Percentiles rank a stretch among this genome's conserved stretches.
Evolutionary conservation across 1,139 yeast genomes (phyloP).

Genomic region (Pichia sp.): DNA sequence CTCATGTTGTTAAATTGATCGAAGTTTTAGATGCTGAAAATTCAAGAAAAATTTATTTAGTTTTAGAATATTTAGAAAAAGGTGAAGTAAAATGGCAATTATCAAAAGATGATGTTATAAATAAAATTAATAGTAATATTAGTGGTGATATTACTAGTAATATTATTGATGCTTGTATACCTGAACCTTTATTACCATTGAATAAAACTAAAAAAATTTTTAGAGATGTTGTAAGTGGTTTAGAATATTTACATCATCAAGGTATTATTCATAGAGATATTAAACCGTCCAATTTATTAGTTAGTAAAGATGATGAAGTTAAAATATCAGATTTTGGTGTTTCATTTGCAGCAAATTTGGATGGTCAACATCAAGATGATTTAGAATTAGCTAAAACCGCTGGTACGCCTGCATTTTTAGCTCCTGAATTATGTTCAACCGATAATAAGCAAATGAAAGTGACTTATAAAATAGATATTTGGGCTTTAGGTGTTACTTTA

Average conservation of each 20-base stretch:
- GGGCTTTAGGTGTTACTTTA: conserved; percentile 95
- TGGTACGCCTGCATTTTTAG: conserved; percentile 84
- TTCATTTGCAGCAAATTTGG: conserved; percentile 66
- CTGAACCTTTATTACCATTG: conserved; percentile 55
- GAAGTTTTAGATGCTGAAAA: conserved; percentile 88
- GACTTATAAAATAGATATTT: conserved; percentile 78
- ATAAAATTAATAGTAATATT: conserved; percentile 1
- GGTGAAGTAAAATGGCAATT: conserved; percentile 90
- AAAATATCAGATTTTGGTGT: conserved; percentile 97
- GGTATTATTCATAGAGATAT: conserved; percentile 96
- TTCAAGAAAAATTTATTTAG: conserved; percentile 82
- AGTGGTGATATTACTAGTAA: conserved; percentile 12
- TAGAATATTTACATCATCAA: conserved; percentile 88
- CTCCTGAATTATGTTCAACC: conserved; percentile 67
- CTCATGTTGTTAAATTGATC: conserved; percentile 76
- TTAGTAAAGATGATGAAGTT: conserved; percentile 66
- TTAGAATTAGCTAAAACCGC: conserved; percentile 84
- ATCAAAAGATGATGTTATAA: conserved; percentile 20
- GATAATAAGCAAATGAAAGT: conserved; percentile 39
- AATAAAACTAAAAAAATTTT: conserved; percentile 65
- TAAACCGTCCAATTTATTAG: conserved; percentile 91
- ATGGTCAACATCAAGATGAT: conserved; percentile 60
- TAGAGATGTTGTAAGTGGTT: conserved; percentile 81
- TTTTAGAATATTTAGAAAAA: conserved; percentile 82
- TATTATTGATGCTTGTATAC: conserved; percentile 9